Evolutionary conservation across 169 alveolate genomes (phyloP).

Genomic region (Plasmodium malariae): DNA sequence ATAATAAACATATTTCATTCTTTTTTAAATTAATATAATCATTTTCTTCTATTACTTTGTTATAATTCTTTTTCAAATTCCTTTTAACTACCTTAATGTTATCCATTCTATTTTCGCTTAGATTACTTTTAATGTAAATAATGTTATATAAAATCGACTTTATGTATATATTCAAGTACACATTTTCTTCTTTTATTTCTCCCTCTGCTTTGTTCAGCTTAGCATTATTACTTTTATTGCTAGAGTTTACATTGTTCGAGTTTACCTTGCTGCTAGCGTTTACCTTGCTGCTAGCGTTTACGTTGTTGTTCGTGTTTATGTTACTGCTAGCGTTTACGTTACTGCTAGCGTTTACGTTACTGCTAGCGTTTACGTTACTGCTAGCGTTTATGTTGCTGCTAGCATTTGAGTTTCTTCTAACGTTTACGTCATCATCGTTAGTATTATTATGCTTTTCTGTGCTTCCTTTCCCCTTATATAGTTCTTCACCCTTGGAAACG

Average conservation of each 20-base stretch:
- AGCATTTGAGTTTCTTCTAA: neutral
- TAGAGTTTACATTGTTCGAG: neutral
- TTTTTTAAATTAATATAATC: conserved; percentile 67
- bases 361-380: neutral
- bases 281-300: neutral
- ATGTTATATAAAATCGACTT: conserved; percentile 57
- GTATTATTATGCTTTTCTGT: neutral
- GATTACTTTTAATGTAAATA: conserved; percentile 44
- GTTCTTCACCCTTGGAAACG: neutral
- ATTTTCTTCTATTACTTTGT: conserved; percentile 45
- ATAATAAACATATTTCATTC: conserved; percentile 65
- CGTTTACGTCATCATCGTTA: neutral
- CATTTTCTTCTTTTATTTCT: conserved; percentile 5
- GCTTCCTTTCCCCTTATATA: neutral
- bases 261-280: neutral
- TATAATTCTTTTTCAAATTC: conserved; percentile 53
- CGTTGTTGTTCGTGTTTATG: neutral
- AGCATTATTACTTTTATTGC: neutral
- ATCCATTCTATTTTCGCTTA: conserved; percentile 57
- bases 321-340: too few species aligned
- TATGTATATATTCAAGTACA: conserved; percentile 57
- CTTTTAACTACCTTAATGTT: conserved; percentile 42
- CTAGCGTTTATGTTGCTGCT: neutral
- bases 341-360: neutral
- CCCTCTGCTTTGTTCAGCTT: neutral